Evolutionary conservation across 2,329 filamentous ascomycete genomes (phyloP), one percentile per base, ranked within the genome.

Genomic region (Diaporthe nobilis): DNA sequence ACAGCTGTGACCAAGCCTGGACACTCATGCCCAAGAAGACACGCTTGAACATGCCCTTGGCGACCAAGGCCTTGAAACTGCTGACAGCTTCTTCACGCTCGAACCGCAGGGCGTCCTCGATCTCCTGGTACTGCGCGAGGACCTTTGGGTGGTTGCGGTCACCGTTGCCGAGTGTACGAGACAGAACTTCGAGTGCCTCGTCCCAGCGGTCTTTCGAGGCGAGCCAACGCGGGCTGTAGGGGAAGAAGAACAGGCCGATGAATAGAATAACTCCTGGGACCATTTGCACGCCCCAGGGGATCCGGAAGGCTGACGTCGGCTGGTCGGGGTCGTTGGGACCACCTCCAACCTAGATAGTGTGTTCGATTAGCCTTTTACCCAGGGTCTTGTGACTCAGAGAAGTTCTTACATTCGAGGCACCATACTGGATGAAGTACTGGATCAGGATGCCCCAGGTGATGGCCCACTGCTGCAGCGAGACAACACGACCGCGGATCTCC

Each of bases 381-480:
- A 47, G 25, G 31, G 17, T 4, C 25, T 2, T 2, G 17, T 61
- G 39, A 17, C 53, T 28, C 22, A 13, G 22, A 22, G 25, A 25
- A 10, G 8, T 12, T 4, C 51, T 58, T 34, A 73, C 61, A 20
- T 88, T 88, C 2, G 90, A 89, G 17, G 87, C 88, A 34, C 91
- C 91, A 79, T 94, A 93, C 78, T 92, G 90, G 78, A 93, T 90
- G 81, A 93, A 92, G 83, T 89, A 93, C 78, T 92, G 90, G 68
- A 92, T 92, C 28, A 93, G 80, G 73, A 94, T 92, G 68, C 92
- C 92, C 90, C 91, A 92, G 1, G 91, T 93, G 58, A 94, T 94
- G 42, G 91, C 92, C 90, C 91, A 93, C 81, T 94, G 92, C 80
- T 94, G 92, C 6, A 93, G 83, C 5, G 88, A 89, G 20, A 94